These are phyloP conservation scores for Sclerotinia trifoliorum DNA, from an alignment of 2,329 filamentous ascomycete genomes.

Conservation along the genomic window DNA sequence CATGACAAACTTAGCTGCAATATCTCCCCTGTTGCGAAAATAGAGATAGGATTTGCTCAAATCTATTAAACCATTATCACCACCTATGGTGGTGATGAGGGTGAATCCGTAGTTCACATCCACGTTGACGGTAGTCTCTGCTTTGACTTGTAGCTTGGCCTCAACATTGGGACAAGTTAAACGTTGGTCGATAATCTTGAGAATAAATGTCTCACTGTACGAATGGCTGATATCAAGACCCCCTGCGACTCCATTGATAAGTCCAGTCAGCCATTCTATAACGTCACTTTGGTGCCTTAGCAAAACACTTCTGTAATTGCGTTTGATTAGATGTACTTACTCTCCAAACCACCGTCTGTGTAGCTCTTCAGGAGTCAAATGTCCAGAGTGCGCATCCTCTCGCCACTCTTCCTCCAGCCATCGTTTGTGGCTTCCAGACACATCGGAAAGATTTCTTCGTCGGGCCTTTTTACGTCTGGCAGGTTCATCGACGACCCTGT, in stretches of 20 bases:
- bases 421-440: neutral
- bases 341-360: slow-evolving; percentile 14
- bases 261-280: neutral
- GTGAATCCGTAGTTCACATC: neutral
- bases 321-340: neutral
- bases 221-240: no score
- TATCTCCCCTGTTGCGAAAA: neutral
- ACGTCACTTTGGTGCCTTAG: neutral
- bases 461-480: neutral
- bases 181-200: neutral
- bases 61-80: neutral
- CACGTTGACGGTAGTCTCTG: neutral
- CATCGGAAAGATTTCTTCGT: neutral
- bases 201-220: no score
- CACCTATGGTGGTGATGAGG: neutral
- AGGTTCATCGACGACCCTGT: neutral
- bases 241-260: no score
- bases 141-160: neutral
- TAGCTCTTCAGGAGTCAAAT: neutral
- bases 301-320: no score
- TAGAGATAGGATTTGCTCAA: neutral
- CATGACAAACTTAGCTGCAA: neutral
- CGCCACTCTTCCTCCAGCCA: slow-evolving; percentile 6
- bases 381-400: neutral
- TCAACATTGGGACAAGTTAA: neutral